phyloP scores from a whole-genome alignment of 192 early-diverging fungal genomes.

The Backusella sp. region DNA sequence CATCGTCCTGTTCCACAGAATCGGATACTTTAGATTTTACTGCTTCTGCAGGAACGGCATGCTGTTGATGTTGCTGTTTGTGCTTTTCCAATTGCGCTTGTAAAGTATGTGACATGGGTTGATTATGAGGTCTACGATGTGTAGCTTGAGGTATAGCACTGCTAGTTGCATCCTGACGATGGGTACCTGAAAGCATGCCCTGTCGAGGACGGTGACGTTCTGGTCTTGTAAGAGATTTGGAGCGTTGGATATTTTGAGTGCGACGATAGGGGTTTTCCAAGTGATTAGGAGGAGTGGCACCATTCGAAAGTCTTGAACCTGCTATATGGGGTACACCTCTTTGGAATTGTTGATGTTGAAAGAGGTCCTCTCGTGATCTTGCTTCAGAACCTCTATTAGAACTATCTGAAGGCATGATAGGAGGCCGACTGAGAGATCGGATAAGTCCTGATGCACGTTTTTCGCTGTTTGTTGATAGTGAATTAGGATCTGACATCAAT shows the following conservation, averaged over 20 bases:
- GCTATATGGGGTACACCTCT: neutral
- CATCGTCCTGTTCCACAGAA: neutral
- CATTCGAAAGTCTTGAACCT: neutral
- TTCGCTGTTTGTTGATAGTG: neutral
- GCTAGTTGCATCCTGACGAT: neutral
- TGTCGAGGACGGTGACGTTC: constrained; percentile 45
- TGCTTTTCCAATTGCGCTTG: constrained; percentile 21
- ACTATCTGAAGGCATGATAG: neutral
- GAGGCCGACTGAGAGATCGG: neutral
- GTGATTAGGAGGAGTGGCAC: neutral
- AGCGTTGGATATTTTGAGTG: neutral
- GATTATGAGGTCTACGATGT: constrained; percentile 5
- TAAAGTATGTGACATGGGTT: constrained; percentile 20
- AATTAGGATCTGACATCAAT: neutral
- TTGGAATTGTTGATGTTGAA: constrained; percentile 3
- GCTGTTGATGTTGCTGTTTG: constrained; percentile 12
- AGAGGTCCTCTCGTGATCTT: neutral
- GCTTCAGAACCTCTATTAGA: neutral
- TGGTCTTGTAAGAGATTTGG: constrained; percentile 39
- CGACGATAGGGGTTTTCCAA: neutral
- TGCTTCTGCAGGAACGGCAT: neutral
- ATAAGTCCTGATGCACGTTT: neutral
- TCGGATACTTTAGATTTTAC: neutral
- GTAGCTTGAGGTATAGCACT: neutral
- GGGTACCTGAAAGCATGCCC: constrained; percentile 33